These are phyloP conservation scores for Zymoseptoria pseudotritici DNA, from an alignment of 2,329 filamentous ascomycete species.

Conservation along the genomic window DNA sequence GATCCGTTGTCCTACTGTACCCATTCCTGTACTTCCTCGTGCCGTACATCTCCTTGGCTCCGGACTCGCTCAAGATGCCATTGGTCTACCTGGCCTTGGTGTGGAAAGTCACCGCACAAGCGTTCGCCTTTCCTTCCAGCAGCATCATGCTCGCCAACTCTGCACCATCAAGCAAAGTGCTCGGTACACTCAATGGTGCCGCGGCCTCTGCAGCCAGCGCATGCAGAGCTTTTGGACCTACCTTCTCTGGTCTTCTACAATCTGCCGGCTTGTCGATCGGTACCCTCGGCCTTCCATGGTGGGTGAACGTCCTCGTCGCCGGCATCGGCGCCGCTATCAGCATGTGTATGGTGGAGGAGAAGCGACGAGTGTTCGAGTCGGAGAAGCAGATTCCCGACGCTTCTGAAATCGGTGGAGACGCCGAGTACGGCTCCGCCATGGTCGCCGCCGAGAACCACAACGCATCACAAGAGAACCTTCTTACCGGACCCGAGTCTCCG, in stretches of 20 bases:
- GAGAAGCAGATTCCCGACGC: conserved; percentile 21
- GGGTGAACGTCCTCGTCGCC: conserved; percentile 74
- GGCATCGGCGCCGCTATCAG: conserved; percentile 67
- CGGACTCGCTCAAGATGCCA: conserved; percentile 60
- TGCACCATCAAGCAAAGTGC: conserved; percentile 71
- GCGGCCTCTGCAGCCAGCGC: conserved; percentile 87
- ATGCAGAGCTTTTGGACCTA: conserved; percentile 80
- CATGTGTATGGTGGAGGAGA: conserved; percentile 53
- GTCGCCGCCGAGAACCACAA: conserved; percentile 20
- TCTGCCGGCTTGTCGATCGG: conserved; percentile 69
- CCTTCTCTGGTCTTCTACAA: conserved; percentile 78
- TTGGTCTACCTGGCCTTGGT: conserved; percentile 72
- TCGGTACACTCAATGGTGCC: conserved; percentile 88
- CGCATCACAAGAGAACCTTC: conserved; percentile 20
- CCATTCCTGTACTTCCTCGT: conserved; percentile 80
- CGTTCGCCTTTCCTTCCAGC: conserved; percentile 83
- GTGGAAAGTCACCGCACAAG: conserved; percentile 89
- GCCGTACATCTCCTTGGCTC: conserved; percentile 82
- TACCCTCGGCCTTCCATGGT: conserved; percentile 88
- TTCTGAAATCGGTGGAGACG: conserved; percentile 14
- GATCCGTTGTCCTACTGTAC: conserved; percentile 72
- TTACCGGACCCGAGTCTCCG: conserved; percentile 23
- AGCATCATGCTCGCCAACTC: conserved; percentile 85
- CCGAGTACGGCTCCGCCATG: conserved; percentile 17
- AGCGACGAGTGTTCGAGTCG: conserved; percentile 20